Evolutionary conservation across 1,284 basidiomycete species (phyloP), one percentile per base, ranked within the genome.

Genomic region (Spongispora temasekensis): DNA sequence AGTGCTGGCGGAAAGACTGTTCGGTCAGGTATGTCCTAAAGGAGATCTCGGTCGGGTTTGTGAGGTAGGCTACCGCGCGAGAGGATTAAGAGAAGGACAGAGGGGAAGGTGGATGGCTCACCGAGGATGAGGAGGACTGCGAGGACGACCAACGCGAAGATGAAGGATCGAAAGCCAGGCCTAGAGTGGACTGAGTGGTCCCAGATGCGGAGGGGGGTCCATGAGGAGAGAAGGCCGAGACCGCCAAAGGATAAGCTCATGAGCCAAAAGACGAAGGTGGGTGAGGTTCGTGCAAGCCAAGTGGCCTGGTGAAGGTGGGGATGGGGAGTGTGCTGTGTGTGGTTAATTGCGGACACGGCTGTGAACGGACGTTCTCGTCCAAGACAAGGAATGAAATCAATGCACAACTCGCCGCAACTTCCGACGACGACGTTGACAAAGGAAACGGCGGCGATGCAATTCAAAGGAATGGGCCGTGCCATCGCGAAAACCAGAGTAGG

Each of bases 1-100:
- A 85, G 74, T 98, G 95, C 62, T 94, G 90, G 56, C 95, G 91
- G 74, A 98, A 97, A 40, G 95, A 95, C 71, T 94, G 90, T 73
- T 97, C 95, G 34, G 95, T 98, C 69, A 98, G 89, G 78, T 95
- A 96, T 17, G 94, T 84, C 59, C 94, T 87, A 78, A 98, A 98
- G 4, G 94, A 95, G 51, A 88, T 86, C 77, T 98, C 95, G 59
- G 89, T 88, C 19, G 96, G 96, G 74, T 97, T 97, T 44, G 94
- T 94, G 74, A 95, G 85, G 80, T 95, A 95, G 52, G 95, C 96
- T 97, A 56, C 56, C 52, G 37, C 62, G 57, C 56, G 54, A 25
- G 57, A 30, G 42, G 17, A 53, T 8, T 2, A 46, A 34, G 27
- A 40, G 30, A 55, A 46, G 8, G 35, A 21, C 10, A 13, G 27